A percentile compares a stretch with the other conserved stretches of the same genome.
These are phyloP conservation scores for Cystobasidiaceae sp. DNA, from an alignment of 1,284 basidiomycete species.

Conservation along the genomic window DNA sequence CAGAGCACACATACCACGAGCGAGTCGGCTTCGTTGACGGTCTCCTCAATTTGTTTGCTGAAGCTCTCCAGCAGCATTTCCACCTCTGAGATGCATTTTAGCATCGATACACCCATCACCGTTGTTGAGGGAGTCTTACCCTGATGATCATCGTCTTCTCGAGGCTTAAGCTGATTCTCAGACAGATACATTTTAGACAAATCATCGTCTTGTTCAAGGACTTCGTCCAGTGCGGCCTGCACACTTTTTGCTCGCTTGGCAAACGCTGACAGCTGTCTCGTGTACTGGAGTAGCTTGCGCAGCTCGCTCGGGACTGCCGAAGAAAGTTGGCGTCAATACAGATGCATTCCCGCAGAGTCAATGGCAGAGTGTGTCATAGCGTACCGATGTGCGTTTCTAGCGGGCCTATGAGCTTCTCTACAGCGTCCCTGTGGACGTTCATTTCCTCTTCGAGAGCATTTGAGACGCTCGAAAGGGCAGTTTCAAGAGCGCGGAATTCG, in stretches of 20 bases:
- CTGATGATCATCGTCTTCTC: slow-evolving; percentile 36
- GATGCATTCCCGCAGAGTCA: too few relatives aligned
- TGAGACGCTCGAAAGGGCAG: slow-evolving; percentile 77
- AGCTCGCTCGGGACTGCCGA: slow-evolving; percentile 54
- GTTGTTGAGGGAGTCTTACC: neutral
- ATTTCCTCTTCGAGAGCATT: slow-evolving; percentile 89
- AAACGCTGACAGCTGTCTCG: slow-evolving; percentile 74
- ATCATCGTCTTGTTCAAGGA: slow-evolving; percentile 92
- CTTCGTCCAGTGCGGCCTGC: slow-evolving; percentile 81
- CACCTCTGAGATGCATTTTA: slow-evolving; percentile 64
- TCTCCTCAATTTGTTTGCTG: slow-evolving; percentile 91
- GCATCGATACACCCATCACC: too few relatives aligned
- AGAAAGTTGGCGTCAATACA: neutral
- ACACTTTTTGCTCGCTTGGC: slow-evolving; percentile 82
- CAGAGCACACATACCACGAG: slow-evolving; percentile 59
- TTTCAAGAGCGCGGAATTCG: slow-evolving; percentile 89
- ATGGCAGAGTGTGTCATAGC: too few relatives aligned
- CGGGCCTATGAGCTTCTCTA: slow-evolving; percentile 79
- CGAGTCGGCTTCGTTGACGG: slow-evolving; percentile 83
- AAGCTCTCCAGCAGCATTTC: slow-evolving; percentile 91
- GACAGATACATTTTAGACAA: slow-evolving; percentile 80
- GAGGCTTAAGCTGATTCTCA: slow-evolving; percentile 15
- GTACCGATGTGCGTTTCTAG: slow-evolving; percentile 78
- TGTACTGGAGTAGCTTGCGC: slow-evolving; percentile 82
- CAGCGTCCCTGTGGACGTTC: slow-evolving; percentile 78